Evolutionary conservation across 768 basidiomycete species (phyloP).

Genomic region (Stropharia rugosoannulata): DNA sequence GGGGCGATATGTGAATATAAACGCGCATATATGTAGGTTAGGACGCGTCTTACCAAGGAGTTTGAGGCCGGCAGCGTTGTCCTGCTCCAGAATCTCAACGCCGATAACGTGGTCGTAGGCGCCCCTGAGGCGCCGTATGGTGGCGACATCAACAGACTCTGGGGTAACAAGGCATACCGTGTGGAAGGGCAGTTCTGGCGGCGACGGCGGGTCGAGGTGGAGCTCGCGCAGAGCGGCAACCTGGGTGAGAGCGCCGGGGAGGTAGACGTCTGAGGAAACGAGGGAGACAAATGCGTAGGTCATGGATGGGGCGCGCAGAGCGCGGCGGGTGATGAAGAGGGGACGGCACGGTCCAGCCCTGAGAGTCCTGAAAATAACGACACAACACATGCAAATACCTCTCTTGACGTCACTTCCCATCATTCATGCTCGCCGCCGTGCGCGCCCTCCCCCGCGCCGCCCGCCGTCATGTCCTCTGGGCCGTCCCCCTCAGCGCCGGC

Average conservation of each 20-base stretch:
- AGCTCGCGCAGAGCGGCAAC: slow-evolving; percentile 82
- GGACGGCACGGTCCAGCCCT: slow-evolving; percentile 3
- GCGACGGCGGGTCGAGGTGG: slow-evolving; percentile 57
- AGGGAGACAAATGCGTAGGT: slow-evolving; percentile 87
- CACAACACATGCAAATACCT: slow-evolving; percentile 31
- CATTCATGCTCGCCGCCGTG: background rate
- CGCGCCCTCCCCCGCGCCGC: slow-evolving; percentile 4
- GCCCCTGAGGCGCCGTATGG: slow-evolving; percentile 76
- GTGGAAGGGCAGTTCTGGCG: slow-evolving; percentile 67
- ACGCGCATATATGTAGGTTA: slow-evolving; percentile 13
- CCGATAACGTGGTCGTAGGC: slow-evolving; percentile 87
- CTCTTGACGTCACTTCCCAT: slow-evolving; percentile 21
- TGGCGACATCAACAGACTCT: slow-evolving; percentile 82
- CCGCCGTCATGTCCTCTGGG: slow-evolving; percentile 44
- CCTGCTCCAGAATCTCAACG: slow-evolving; percentile 82
- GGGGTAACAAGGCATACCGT: slow-evolving; percentile 94
- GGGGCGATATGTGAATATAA: slow-evolving; percentile 5
- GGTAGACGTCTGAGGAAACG: slow-evolving; percentile 88
- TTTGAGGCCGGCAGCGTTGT: slow-evolving; percentile 62
- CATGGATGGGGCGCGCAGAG: slow-evolving; percentile 20
- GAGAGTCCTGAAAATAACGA: slow-evolving; percentile 14
- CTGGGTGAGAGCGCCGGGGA: slow-evolving; percentile 88
- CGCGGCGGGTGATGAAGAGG: slow-evolving; percentile 17
- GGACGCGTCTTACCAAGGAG: slow-evolving; percentile 72
- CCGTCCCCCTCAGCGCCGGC: slow-evolving; percentile 57